Conservation (phyloP, 2,329 filamentous ascomycete genomes). For the Cladorrhinum sp. region DNA sequence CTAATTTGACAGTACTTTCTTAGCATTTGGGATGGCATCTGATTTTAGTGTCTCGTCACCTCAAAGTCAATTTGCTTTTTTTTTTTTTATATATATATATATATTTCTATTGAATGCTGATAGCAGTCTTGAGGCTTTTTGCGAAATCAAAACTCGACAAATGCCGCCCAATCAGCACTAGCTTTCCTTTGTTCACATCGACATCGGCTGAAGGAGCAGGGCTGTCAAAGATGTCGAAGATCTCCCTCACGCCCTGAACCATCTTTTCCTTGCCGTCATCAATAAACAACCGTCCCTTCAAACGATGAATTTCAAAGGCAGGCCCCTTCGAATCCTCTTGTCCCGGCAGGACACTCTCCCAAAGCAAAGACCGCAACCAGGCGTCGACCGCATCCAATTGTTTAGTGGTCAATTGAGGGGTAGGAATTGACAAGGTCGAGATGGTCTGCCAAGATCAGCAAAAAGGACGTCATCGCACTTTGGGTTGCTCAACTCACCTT, state of each 20-base stretch:
- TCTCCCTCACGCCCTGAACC: conserved; percentile 85
- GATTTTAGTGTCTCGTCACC: not conserved
- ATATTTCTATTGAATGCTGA: too few relatives aligned
- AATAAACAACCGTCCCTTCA: conserved; percentile 76
- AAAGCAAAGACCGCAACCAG: conserved; percentile 81
- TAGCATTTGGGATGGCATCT: not conserved
- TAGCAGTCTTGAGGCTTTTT: conserved; percentile 17
- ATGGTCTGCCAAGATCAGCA: conserved; percentile 60
- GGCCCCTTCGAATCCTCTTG: conserved; percentile 32
- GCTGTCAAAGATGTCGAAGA: conserved; percentile 84
- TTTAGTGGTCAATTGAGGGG: conserved; percentile 55
- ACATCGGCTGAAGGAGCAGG: conserved; percentile 31
- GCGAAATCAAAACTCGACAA: conserved; percentile 51
- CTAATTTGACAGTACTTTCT: not conserved
- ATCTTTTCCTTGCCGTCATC: conserved; percentile 66
- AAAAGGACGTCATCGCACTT: not conserved
- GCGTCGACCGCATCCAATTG: conserved; percentile 66
- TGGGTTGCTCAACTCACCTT: conserved; percentile 56
- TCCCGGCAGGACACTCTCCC: conserved; percentile 67
- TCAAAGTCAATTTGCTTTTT: not conserved
- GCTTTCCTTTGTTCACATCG: conserved; percentile 45
- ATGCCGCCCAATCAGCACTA: conserved; percentile 62
- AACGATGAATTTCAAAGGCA: conserved; percentile 76
- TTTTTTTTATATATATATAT: not conserved
- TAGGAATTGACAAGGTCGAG: conserved; percentile 70